A percentile compares a stretch with the other conserved stretches of the same genome.
Conservation (phyloP, 1,284 basidiomycete species). For the Irpex lacteus region DNA sequence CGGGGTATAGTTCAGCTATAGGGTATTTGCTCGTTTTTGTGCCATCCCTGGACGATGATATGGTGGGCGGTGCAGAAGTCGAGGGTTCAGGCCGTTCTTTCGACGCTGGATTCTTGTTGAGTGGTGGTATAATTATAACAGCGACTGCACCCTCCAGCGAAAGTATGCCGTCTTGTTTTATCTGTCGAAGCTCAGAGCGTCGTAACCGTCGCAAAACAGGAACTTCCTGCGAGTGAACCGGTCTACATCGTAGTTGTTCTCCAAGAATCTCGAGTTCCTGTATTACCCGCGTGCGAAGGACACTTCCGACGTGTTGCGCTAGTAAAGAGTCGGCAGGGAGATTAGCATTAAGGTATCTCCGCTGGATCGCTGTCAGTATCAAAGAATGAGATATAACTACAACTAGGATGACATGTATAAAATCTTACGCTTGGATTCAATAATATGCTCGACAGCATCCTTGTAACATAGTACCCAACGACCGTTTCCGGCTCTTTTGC, state of each 20-base stretch:
- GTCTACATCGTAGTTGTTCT: conserved; percentile 35
- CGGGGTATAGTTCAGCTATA: conserved; percentile 35
- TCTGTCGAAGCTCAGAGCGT: conserved; percentile 49
- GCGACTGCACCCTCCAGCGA: conserved; percentile 55
- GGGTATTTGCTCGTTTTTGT: conserved; percentile 23
- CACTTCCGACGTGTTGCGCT: conserved; percentile 52
- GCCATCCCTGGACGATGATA: conserved; percentile 12
- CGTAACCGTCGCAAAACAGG: conserved; percentile 60
- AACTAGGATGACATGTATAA: conserved; percentile 5
- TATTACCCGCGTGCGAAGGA: conserved; percentile 66
- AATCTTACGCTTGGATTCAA: conserved; percentile 16
- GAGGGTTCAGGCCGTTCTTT: conserved; percentile 41
- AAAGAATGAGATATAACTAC: background rate
- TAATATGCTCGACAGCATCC: conserved; percentile 36
- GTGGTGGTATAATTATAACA: conserved; percentile 66
- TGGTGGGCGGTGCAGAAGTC: conserved; percentile 39
- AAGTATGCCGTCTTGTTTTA: conserved; percentile 47
- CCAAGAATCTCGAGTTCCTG: conserved; percentile 67
- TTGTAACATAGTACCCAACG: conserved; percentile 59
- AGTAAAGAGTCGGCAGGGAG: conserved; percentile 35
- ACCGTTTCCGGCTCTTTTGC: conserved; percentile 40
- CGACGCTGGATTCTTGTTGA: conserved; percentile 52
- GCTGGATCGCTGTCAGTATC: background rate
- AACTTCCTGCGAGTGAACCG: conserved; percentile 20
- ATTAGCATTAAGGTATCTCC: conserved; percentile 5